Percentiles rank a stretch among this genome's conserved stretches.
These are phyloP conservation scores for Waltiozyma sp. DNA, from an alignment of 1,139 yeast species.

Conservation along the genomic window DNA sequence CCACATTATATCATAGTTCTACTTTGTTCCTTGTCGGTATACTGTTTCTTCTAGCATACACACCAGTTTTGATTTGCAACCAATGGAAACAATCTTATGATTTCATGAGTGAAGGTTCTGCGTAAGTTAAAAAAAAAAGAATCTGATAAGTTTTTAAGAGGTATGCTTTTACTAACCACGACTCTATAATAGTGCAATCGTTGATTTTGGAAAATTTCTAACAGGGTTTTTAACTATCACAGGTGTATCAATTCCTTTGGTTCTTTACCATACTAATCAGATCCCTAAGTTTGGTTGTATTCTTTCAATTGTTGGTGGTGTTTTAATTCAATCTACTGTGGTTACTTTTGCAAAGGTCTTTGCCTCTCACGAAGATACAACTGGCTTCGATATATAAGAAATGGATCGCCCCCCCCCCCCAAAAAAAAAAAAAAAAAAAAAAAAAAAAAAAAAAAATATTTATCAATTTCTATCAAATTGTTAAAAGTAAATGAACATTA, in stretches of 20 bases:
- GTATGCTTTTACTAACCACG: slow-evolving; percentile 3
- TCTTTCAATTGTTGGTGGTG: slow-evolving; percentile 61
- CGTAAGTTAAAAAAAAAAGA: slow-evolving; percentile 18
- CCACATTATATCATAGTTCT: slow-evolving; percentile 59
- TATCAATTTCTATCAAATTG: no score
- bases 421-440: no score
- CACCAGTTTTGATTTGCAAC: slow-evolving; percentile 50
- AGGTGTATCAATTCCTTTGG: slow-evolving; percentile 52
- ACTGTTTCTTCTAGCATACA: slow-evolving; percentile 49
- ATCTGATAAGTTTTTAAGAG: no score
- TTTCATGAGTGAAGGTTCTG: slow-evolving; percentile 34
- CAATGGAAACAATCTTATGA: slow-evolving; percentile 29
- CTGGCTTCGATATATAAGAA: slow-evolving; percentile 15
- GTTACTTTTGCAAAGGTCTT: slow-evolving; percentile 64
- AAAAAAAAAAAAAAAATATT: no score
- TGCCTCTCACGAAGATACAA: slow-evolving; percentile 41
- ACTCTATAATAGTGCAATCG: slow-evolving; percentile 22
- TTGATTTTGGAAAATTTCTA: slow-evolving; percentile 57
- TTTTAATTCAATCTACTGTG: slow-evolving; percentile 61
- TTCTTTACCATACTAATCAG: slow-evolving; percentile 53
- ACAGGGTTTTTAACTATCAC: slow-evolving; percentile 58
- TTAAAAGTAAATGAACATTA: not conserved
- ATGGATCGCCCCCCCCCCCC: no score
- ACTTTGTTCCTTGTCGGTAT: slow-evolving; percentile 18
- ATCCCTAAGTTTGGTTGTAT: slow-evolving; percentile 47